phyloP scores from a whole-genome alignment of 495 filamentous ascomycete species.

The Aspergillus baeticus region DNA sequence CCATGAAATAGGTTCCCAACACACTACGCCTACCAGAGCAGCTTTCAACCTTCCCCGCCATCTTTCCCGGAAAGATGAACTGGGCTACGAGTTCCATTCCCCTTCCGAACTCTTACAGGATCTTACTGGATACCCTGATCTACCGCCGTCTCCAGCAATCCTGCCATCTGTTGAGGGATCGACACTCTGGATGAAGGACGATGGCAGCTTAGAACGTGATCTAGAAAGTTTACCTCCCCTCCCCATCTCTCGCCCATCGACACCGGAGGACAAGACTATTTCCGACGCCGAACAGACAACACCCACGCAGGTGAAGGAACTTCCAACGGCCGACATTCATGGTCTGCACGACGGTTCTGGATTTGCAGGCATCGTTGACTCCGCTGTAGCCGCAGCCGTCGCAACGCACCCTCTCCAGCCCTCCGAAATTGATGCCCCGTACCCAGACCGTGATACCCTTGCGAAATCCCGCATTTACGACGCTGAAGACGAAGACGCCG shows the following conservation, averaged over 20 bases:
- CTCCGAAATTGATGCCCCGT: neutral
- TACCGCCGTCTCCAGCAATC: conserved; percentile 28
- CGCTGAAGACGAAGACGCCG: conserved; percentile 5
- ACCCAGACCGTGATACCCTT: neutral
- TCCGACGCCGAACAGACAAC: conserved; percentile 15
- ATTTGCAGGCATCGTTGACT: conserved; percentile 27
- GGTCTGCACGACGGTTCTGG: conserved; percentile 14
- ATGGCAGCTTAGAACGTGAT: conserved; percentile 13
- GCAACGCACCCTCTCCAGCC: neutral
- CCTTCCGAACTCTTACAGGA: conserved; percentile 45
- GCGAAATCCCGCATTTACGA: neutral
- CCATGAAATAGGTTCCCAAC: conserved; percentile 33
- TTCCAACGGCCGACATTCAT: conserved; percentile 1
- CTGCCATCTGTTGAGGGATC: conserved; percentile 42
- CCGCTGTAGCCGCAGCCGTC: conserved; percentile 26
- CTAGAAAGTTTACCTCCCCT: conserved; percentile 12
- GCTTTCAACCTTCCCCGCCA: conserved; percentile 16
- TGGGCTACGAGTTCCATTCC: conserved; percentile 47
- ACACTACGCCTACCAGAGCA: conserved; percentile 37
- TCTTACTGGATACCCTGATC: conserved; percentile 23
- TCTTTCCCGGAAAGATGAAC: conserved; percentile 29
- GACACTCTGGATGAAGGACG: conserved; percentile 24
- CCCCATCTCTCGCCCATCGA: conserved; percentile 15
- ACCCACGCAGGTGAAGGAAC: conserved; percentile 21
- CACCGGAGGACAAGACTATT: conserved; percentile 11